Base-by-base conservation (phyloP, 805 yeast species). In the Isabelozyma pseudorhagii region DNA sequence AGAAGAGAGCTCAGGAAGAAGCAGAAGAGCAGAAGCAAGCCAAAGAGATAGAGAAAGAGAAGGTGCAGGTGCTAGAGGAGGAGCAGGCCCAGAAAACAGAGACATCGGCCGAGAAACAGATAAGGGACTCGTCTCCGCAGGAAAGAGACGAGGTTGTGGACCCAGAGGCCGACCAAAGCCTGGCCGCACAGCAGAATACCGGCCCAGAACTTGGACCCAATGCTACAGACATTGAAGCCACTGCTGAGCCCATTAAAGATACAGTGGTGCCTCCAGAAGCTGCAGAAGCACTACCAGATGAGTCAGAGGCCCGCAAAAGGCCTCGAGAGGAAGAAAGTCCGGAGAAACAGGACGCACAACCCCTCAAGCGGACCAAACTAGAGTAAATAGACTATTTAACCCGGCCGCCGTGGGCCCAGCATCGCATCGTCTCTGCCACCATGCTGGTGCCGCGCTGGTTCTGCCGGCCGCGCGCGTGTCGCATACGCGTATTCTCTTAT, bases 131-230 rank as follows among this genome's bases (percentile, higher is more conserved):
- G 8, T 38, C 17, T 39, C 21, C 6, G 4, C 17, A 10, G 7
- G 28, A n/a, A 18, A 18, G 2, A n/a, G 38, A 21, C 38, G 36
- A 11, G 5, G 48, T 34, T 8, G 46, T 40, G 38, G 47, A 46
- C 13, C 25, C 40, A 21, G 50, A 42, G 25, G 21, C 46, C n/a
- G 44, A 21, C 40, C 40, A 40, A 31, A 9, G 44, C 36, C 14
- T 8, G 14, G 28, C 25, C 8, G 14, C 15, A 17, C 42, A 43
- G 7, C 36, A 46, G n/a, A 11, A 39, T 18, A 45, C 9, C 11
- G 44, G 31, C n/a, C 36, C 28, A 21, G 40, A 40, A 13, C 50
- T 53, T 13, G 66, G 62, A 31, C 60, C 65, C 8, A 38, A 58
- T 4, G 46, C 51, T 2, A 40, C 28, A 42, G 49, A 42, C 31